These are phyloP conservation scores for Prunella vulgaris DNA, from an alignment of 257 asterid species.

Conservation along the genomic window DNA sequence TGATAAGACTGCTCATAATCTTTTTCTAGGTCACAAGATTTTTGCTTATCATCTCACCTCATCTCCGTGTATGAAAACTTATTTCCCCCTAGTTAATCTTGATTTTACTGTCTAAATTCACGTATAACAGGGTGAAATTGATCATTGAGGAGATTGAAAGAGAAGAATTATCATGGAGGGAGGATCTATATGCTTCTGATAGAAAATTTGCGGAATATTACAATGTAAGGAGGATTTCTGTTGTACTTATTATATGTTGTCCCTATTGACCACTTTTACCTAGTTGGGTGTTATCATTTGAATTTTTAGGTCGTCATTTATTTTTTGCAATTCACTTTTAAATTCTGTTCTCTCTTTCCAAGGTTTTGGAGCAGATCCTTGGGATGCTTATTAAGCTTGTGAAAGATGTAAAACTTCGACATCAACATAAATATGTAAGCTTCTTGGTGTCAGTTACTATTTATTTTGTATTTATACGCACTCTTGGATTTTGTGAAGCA, in stretches of 20 bases:
- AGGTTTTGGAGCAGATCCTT: slow-evolving; percentile 99
- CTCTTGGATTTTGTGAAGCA: slow-evolving; percentile 6
- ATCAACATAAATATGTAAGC: slow-evolving; percentile 95
- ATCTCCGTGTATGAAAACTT: neutral
- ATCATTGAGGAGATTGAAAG: slow-evolving; percentile 94
- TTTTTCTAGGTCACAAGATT: neutral
- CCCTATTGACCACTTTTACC: slow-evolving; percentile 7
- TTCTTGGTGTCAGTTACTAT: slow-evolving; percentile 9
- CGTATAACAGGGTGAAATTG: slow-evolving; percentile 73
- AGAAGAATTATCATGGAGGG: slow-evolving; percentile 91
- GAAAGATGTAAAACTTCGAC: slow-evolving; percentile 89
- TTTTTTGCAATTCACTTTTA: slow-evolving; percentile 13
- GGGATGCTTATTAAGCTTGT: slow-evolving; percentile 97
- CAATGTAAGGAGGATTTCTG: slow-evolving; percentile 46
- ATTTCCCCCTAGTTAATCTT: neutral
- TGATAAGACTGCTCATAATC: neutral
- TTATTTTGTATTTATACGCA: neutral
- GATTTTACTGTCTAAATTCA: slow-evolving; percentile 22
- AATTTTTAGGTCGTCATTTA: neutral
- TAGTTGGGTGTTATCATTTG: slow-evolving; percentile 13
- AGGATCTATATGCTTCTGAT: slow-evolving; percentile 88
- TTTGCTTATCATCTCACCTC: neutral
- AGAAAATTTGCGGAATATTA: slow-evolving; percentile 96
- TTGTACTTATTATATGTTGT: slow-evolving; percentile 6
- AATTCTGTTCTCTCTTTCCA: slow-evolving; percentile 23